These are phyloP conservation scores for Bacterosira constricta DNA, from an alignment of 108 stramenopile species.

Conservation along the genomic window DNA sequence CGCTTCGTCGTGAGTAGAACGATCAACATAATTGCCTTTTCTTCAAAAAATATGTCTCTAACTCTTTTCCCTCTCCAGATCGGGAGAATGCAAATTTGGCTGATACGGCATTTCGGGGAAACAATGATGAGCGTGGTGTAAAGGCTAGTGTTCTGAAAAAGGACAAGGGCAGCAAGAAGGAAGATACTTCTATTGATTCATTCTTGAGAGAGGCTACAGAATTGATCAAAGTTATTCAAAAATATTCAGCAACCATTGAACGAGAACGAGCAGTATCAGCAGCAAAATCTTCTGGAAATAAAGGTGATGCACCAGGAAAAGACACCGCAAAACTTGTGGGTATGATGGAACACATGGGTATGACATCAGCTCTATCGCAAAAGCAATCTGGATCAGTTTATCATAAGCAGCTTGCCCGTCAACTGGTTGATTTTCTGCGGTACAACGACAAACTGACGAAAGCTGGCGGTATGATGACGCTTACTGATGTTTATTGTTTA, in stretches of 20 bases:
- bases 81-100: constrained; percentile 68
- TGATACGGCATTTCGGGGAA: constrained; percentile 61
- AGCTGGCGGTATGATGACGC: constrained; percentile 73
- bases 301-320: constrained; percentile 19
- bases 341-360: constrained; percentile 92
- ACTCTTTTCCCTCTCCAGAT: neutral
- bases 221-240: constrained; percentile 74
- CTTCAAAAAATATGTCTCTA: neutral
- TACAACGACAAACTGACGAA: constrained; percentile 53
- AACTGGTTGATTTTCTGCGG: constrained; percentile 92
- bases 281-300: neutral
- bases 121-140: neutral
- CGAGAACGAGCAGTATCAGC: constrained; percentile 29
- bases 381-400: constrained; percentile 69
- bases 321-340: constrained; percentile 59
- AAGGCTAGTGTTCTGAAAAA: constrained; percentile 2
- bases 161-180: constrained; percentile 21
- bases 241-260: constrained; percentile 68
- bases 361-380: constrained; percentile 92
- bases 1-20: constrained; percentile 49
- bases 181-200: constrained; percentile 71
- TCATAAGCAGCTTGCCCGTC: constrained; percentile 91
- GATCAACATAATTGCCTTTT: neutral
- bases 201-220: constrained; percentile 73
- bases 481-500: constrained; percentile 87